Base-by-base conservation (phyloP, 2,329 filamentous ascomycete species). In the Talaromyces verruculosus region DNA sequence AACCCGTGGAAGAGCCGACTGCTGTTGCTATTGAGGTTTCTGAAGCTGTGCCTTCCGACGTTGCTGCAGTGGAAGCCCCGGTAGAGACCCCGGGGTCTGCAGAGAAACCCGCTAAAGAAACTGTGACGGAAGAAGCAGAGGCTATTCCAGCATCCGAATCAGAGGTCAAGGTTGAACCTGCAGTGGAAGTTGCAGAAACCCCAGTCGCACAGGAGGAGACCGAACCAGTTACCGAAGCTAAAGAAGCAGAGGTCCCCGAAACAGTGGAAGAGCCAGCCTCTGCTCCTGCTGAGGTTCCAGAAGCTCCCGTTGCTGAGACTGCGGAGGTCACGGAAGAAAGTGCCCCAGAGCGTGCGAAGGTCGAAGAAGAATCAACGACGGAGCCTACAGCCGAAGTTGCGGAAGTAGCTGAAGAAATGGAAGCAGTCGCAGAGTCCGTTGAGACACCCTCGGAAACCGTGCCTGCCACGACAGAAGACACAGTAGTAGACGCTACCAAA, bases 201-300 rank as follows among this genome's bases (percentile, higher is more conserved):
- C 19, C 57, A 35, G 35, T 33, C 5, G 17, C 49, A 39, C 28
- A 37, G 25, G 28, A 28, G 10, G 53, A 60, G 28, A 45, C 41
- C n/a, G 53, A 57, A 33, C 1, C 33, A 19, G 53, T 22, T 1
- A 15, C 33, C 30, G 51, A 35, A 55, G 30, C 30, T 55, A 13
- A 11, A 11, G 49, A 55, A 19, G 10, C 41, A 33, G n/a, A 57
- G 25, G 19, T 43, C 2, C n/a, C 62, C 7, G 61, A 51, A 28
- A 28, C 28, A 22, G 43, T 43, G 17, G 43, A 64, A 39, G 47
- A 66, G 28, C 22, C 61, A 13, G 19, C 22, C 33, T 30, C 53
- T 58, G 35, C 45, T 63, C 47, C 51, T 22, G 28, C 49, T 33
- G 61, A 68, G 37, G 33, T 25, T 62, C 25, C 22, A 8, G 47